Base-by-base conservation (phyloP, 129 eudicot species). In the Helianthus annuus region DNA sequence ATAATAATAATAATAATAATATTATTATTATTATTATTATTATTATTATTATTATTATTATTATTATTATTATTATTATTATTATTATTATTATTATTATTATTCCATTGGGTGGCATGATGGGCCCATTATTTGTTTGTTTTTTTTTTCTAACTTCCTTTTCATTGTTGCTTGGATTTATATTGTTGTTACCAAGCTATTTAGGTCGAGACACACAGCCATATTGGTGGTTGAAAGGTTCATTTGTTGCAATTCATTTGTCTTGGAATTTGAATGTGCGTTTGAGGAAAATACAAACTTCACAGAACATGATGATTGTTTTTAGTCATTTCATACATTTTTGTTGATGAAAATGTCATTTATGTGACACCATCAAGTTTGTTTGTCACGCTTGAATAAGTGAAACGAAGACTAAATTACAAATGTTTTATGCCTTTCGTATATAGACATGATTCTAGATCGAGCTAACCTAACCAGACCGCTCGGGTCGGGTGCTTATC, bases 151-250 rank as follows among this genome's bases (percentile, higher is more conserved):
- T 13, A 52, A 39, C 2, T 52, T 44, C 17, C 32, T 64, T 17
- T 53, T 6, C 42, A 49, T n/a, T 75, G 60, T 66, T 40, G 48
- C 36, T 75, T 65, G 79, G 72, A 65, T 75, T 62, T 44, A 66
- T 66, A 66, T 58, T 46, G 49, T 46, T 75, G 58, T 29, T 51
- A 53, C 62, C 7, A 44, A 61, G 58, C 58, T 10, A 58, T 11
- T 52, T 77, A 29, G 16, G 36, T 54, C 71, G 12, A 48, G 71
- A 69, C 76, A 68, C 75, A 69, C 64, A 22, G 66, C 71, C 65
- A 19, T 49, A 45, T 52, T 77, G 57, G 71, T 70, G 64, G 81
- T 77, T 77, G 76, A 62, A 69, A 61, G 71, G 81, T 77, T 69
- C 66, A 69, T 70, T 77, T 61, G 70, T 17, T 77, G 58, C 73